Base-by-base conservation (phyloP, 1,284 basidiomycete species). In the Ustilago xerochloae region DNA sequence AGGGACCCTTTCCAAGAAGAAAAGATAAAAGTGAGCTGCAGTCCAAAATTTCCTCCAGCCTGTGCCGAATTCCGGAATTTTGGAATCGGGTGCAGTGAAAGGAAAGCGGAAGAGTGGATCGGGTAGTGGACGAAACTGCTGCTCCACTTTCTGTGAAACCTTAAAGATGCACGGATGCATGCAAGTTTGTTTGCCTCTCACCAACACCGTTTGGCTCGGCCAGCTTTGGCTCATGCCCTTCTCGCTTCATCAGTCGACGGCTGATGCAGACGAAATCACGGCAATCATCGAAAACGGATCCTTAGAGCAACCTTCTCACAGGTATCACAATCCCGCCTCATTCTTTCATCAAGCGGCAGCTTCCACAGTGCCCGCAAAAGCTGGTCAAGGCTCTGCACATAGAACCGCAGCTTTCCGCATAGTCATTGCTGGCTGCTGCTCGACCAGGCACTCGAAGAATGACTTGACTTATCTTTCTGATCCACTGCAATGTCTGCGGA, bases 41-140 rank as follows among this genome's bases (percentile, higher is more conserved):
- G 30, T 41, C 32, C 48, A 47, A 56, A 66, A 65, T 33, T 47
- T 56, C 41, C 43, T 38, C 38, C 22, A 29, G 30, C 22, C 26
- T 20, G n/a, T 39, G 52, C 60, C 51, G 47, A 49, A 18, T 50
- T 58, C 56, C 56, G 56, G 4, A 4, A 5, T 12, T 18, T 29
- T 18, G 2, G 16, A 24, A 57, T 57, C 55, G 55, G 55, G 35
- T 20, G n/a, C 15, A 4, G 5, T 5, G 29, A 15, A 26, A 18
- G 5, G 8, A 12, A 0, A n/a, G n/a, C n/a, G n/a, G n/a, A n/a
- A n/a, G n/a, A n/a, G 1, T 8, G 16, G 13, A 66, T 61, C 64
- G 64, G 64, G 64, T 24, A 29, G 0, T 29, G 61, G 64, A 66
- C 61, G 53, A 56, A 48, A 53, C 39, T 22, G 41, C 15, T 32